Evolutionary conservation across 1,284 basidiomycete genomes (phyloP).

Genomic region (Paramarasmius palmivorus): DNA sequence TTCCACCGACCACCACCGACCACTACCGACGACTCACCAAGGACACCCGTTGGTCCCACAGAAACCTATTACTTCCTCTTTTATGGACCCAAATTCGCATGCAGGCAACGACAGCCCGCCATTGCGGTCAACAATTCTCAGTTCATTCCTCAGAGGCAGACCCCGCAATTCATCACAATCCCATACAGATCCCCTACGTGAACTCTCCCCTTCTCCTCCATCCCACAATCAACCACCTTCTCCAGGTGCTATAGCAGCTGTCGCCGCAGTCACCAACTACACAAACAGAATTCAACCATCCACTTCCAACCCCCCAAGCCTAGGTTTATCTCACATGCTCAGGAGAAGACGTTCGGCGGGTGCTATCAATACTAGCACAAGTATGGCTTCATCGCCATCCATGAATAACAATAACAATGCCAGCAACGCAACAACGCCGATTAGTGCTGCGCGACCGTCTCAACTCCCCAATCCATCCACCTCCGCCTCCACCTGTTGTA

Average conservation of each 20-base stretch:
- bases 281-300: conserved; percentile 16
- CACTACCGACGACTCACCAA: too few species aligned
- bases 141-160: conserved; percentile 45
- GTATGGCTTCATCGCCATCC: too few species aligned
- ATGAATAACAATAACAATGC: not conserved
- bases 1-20: too few species aligned
- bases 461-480: not conserved
- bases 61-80: too few species aligned
- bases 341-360: conserved; percentile 52
- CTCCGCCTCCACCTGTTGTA: not conserved
- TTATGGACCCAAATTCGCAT: conserved; percentile 12
- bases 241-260: conserved; percentile 17
- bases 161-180: conserved; percentile 47
- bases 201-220: conserved; percentile 35
- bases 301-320: conserved; percentile 21
- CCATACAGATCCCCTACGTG: conserved; percentile 30
- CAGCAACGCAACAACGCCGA: not conserved
- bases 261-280: conserved; percentile 17
- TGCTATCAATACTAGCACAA: conserved; percentile 23
- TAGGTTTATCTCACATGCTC: conserved; percentile 50
- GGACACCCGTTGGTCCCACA: too few species aligned
- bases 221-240: conserved; percentile 24
- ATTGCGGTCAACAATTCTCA: conserved; percentile 34
- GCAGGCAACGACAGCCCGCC: conserved; percentile 11
- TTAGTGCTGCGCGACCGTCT: too few species aligned